Evolutionary conservation across 2,329 filamentous ascomycete genomes (phyloP).

Genomic region (Penicillium sp.): DNA sequence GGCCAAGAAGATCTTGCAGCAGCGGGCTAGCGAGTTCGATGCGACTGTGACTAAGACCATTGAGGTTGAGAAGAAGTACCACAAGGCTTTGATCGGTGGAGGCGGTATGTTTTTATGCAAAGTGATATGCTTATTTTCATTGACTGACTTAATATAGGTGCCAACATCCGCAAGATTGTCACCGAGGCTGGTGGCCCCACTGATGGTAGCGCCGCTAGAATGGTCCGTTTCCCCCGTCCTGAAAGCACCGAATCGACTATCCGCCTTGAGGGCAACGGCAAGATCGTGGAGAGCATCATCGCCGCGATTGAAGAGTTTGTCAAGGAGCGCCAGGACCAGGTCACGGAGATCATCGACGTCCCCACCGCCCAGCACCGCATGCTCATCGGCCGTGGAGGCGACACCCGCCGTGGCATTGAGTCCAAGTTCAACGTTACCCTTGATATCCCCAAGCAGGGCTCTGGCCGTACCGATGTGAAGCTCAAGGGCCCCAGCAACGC

Average conservation of each 20-base stretch:
- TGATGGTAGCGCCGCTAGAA: constrained; percentile 79
- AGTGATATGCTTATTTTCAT: background rate
- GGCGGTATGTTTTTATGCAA: constrained; percentile 63
- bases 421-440: constrained; percentile 80
- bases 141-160: constrained; percentile 59
- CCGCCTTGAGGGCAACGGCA: constrained; percentile 79
- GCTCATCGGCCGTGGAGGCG: constrained; percentile 88
- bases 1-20: constrained; percentile 85
- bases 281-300: constrained; percentile 85
- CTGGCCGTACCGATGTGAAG: constrained; percentile 80
- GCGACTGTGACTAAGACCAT: constrained; percentile 82
- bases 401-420: constrained; percentile 81
- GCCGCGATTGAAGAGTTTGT: constrained; percentile 79
- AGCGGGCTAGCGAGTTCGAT: constrained; percentile 84
- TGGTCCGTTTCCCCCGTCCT: constrained; percentile 91
- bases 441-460: constrained; percentile 88
- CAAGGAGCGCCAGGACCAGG: constrained; percentile 77
- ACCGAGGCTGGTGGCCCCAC: constrained; percentile 84
- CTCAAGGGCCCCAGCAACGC: constrained; percentile 74
- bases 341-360: constrained; percentile 75
- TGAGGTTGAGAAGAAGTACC: constrained; percentile 91
- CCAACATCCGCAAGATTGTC: constrained; percentile 83
- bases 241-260: constrained; percentile 80
- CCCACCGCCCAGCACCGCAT: constrained; percentile 86
- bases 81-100: constrained; percentile 78